Conservation (phyloP, 768 basidiomycete genomes). For the Mycena floridula region DNA sequence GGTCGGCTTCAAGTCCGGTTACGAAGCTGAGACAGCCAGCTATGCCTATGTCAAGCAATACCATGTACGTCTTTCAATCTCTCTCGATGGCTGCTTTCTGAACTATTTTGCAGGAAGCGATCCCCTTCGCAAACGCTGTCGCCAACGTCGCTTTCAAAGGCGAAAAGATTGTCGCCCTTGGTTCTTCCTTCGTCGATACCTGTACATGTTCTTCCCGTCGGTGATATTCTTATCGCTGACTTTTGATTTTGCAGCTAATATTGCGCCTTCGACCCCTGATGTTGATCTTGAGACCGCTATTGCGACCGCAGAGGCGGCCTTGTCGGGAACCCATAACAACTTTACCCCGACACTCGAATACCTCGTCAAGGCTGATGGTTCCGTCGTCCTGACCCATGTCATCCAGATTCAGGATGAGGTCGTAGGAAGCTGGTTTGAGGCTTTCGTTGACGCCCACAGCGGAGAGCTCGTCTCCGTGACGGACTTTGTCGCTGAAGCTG, state of each 20-base stretch:
- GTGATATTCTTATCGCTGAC: no score
- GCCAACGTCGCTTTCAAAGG: slow-evolving; percentile 26
- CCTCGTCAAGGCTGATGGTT: slow-evolving; percentile 31
- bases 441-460: slow-evolving; percentile 50
- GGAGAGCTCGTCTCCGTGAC: slow-evolving; percentile 45
- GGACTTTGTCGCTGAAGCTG: slow-evolving; percentile 43
- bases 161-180: slow-evolving; percentile 22
- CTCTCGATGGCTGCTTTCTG: not conserved
- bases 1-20: slow-evolving; percentile 16
- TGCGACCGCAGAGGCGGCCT: slow-evolving; percentile 26
- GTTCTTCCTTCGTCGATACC: slow-evolving; percentile 25
- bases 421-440: slow-evolving; percentile 45
- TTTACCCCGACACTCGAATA: slow-evolving; percentile 33
- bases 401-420: slow-evolving; percentile 28
- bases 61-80: slow-evolving; percentile 14
- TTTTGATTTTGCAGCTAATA: no score
- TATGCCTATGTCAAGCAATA: slow-evolving; percentile 26
- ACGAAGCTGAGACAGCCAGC: slow-evolving; percentile 11
- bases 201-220: slow-evolving; percentile 16
- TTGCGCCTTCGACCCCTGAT: slow-evolving; percentile 28
- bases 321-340: slow-evolving; percentile 35
- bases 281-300: slow-evolving; percentile 29
- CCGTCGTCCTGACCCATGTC: slow-evolving; percentile 31
- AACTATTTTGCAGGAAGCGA: slow-evolving; percentile 13
- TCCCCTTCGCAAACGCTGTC: slow-evolving; percentile 24